Percentiles rank a stretch among this genome's conserved stretches.
These are phyloP conservation scores for Leucogyrophana mollusca DNA, from an alignment of 768 basidiomycete genomes.

Conservation along the genomic window DNA sequence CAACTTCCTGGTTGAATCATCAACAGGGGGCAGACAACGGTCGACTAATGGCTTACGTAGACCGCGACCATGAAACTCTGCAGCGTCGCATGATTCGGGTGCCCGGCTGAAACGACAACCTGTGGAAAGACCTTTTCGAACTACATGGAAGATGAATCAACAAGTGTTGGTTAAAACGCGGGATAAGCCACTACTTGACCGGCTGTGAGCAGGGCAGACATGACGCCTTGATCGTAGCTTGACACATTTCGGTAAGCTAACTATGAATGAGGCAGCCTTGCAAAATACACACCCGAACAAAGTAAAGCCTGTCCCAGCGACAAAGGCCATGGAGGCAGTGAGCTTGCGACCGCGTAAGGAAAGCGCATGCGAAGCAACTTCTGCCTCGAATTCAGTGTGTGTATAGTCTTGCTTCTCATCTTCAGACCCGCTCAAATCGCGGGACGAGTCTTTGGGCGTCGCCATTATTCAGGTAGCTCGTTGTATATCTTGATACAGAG, in stretches of 20 bases:
- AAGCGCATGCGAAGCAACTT: constrained; percentile 32
- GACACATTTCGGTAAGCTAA: background rate
- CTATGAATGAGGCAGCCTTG: background rate
- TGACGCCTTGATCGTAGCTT: constrained; percentile 70
- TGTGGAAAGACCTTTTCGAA: constrained; percentile 61
- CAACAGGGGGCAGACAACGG: background rate
- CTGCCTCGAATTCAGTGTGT: constrained; percentile 29
- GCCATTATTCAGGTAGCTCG: too few species aligned
- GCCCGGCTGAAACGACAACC: constrained; percentile 40
- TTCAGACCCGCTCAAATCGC: background rate
- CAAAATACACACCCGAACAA: constrained; percentile 54
- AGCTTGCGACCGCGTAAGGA: constrained; percentile 42
- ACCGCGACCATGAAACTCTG: constrained; percentile 61
- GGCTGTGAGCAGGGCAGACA: constrained; percentile 66
- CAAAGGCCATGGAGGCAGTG: constrained; percentile 51
- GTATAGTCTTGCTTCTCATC: constrained; percentile 9
- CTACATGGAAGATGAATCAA: constrained; percentile 21
- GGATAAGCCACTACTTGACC: constrained; percentile 35
- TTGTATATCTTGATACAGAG: too few species aligned
- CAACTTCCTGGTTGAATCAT: constrained; percentile 47
- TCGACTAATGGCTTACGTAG: constrained; percentile 39
- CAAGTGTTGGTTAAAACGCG: background rate
- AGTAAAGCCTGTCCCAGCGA: constrained; percentile 59
- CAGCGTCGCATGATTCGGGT: constrained; percentile 47
- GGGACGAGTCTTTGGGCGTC: too few species aligned